These are phyloP conservation scores for Spathaspora hagerdaliae DNA, from an alignment of 805 yeast species.

Conservation along the genomic window DNA sequence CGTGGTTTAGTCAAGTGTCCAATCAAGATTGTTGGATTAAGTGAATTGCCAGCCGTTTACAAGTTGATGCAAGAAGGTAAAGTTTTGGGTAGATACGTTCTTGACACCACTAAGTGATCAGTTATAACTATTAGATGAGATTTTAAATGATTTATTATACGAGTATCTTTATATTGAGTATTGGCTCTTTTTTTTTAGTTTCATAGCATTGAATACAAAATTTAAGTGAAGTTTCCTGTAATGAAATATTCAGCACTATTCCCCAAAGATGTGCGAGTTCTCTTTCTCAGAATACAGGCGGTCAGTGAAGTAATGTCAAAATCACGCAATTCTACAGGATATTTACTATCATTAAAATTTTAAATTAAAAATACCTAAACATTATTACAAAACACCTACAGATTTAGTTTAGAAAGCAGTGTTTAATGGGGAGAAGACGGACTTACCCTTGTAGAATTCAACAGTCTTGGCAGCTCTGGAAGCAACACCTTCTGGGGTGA, in stretches of 20 bases:
- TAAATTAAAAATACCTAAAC: background rate
- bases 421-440: slow-evolving; percentile 71
- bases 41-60: slow-evolving; percentile 65
- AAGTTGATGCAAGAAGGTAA: slow-evolving; percentile 78
- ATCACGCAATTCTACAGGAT: too few relatives aligned
- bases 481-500: slow-evolving; percentile 91
- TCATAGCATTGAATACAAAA: too few relatives aligned
- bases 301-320: too few relatives aligned
- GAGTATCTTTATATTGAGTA: too few relatives aligned
- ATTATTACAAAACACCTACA: background rate
- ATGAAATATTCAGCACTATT: too few relatives aligned
- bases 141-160: too few relatives aligned
- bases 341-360: background rate
- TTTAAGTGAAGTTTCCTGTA: too few relatives aligned
- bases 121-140: too few relatives aligned
- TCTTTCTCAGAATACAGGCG: too few relatives aligned
- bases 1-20: slow-evolving; percentile 72
- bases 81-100: slow-evolving; percentile 85
- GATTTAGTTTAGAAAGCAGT: slow-evolving; percentile 57
- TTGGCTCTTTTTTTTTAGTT: too few relatives aligned
- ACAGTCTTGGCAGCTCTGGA: slow-evolving; percentile 77
- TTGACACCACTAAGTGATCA: slow-evolving; percentile 62
- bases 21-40: slow-evolving; percentile 71
- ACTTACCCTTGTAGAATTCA: slow-evolving; percentile 76
- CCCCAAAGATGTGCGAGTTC: too few relatives aligned